A percentile compares a stretch with the other conserved stretches of the same genome.
These are phyloP conservation scores for Lactuca saligna DNA, from an alignment of 129 eudicot genomes.

Conservation along the genomic window DNA sequence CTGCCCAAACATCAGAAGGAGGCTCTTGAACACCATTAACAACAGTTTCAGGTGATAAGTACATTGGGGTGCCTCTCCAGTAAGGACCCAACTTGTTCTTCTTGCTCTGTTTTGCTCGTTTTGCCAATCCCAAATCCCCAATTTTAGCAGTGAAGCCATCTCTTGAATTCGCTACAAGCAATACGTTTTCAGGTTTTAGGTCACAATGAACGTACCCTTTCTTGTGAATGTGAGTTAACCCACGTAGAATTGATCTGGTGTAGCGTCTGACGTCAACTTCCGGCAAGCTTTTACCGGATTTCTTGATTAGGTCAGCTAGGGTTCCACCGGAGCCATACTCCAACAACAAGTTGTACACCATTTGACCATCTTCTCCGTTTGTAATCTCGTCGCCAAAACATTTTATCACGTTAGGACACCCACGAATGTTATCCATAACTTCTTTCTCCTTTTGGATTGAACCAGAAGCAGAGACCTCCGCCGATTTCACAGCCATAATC, in stretches of 20 bases:
- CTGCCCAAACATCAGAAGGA: constrained; percentile 74
- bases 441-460: constrained; percentile 71
- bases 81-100: constrained; percentile 37
- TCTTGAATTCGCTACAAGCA: constrained; percentile 42
- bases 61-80: constrained; percentile 57
- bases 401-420: constrained; percentile 46
- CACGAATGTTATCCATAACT: constrained; percentile 48
- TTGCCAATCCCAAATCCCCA: constrained; percentile 81
- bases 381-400: constrained; percentile 77
- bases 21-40: constrained; percentile 43
- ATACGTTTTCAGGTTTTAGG: constrained; percentile 61
- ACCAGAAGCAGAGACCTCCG: constrained; percentile 66
- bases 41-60: constrained; percentile 67
- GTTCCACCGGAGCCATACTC: constrained; percentile 88
- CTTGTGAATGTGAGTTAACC: constrained; percentile 53
- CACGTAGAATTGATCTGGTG: constrained; percentile 52
- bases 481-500: constrained; percentile 43
- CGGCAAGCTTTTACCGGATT: constrained; percentile 42
- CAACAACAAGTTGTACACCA: constrained; percentile 66
- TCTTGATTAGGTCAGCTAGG: constrained; percentile 54
- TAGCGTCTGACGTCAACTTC: constrained; percentile 46
- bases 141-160: constrained; percentile 52
- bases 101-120: constrained; percentile 43
- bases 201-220: constrained; percentile 83
- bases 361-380: constrained; percentile 40